phyloP scores from a whole-genome alignment of 345 rosid species.

The Hibiscus mutabilis region DNA sequence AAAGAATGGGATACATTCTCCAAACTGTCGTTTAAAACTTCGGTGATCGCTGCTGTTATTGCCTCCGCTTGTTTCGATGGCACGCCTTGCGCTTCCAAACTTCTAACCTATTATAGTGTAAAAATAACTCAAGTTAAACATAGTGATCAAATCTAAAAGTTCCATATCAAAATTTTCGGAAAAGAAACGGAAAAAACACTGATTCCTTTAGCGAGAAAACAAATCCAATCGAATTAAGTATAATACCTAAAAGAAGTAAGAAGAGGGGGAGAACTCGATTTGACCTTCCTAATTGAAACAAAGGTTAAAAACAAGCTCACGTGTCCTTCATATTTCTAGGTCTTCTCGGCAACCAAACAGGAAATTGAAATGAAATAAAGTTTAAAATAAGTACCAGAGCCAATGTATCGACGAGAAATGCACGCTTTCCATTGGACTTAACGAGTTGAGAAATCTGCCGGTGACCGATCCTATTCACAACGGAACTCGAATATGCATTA shows the following conservation, averaged over 20 bases:
- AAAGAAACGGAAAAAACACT: neutral
- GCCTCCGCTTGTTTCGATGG: constrained; percentile 95
- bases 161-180: neutral
- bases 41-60: constrained; percentile 67
- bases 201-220: neutral
- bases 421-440: constrained; percentile 61
- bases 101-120: constrained; percentile 49
- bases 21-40: constrained; percentile 65
- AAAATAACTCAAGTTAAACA: neutral
- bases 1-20: constrained; percentile 70
- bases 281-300: neutral
- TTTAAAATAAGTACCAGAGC: constrained; percentile 48
- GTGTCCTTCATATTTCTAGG: neutral
- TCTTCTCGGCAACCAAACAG: constrained; percentile 6
- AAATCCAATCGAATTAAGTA: neutral
- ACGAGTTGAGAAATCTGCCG: constrained; percentile 56
- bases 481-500: constrained; percentile 19
- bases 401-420: constrained; percentile 84
- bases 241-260: neutral
- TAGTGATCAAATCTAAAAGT: neutral
- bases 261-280: neutral
- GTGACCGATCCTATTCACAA: constrained; percentile 17
- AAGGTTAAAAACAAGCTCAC: neutral
- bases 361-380: neutral
- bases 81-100: constrained; percentile 70